Base-by-base conservation (phyloP, 371 early-diverging fungal genomes). In the Rhizopus delemar region DNA sequence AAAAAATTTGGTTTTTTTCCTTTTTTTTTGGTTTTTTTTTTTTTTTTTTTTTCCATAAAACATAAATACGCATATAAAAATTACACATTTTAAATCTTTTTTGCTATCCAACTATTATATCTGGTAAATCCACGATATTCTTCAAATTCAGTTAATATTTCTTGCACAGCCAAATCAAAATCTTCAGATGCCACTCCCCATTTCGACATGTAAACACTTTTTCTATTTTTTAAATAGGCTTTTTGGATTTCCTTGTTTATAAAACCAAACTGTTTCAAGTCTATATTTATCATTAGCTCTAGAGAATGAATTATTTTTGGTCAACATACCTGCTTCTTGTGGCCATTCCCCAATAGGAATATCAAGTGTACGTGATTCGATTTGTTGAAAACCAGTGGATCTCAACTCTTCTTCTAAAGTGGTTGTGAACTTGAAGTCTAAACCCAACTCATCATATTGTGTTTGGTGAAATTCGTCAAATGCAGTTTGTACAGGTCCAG, bases 321-420 rank as follows among this genome's bases (percentile, higher is more conserved):
- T 43, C 15, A 15, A 43, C 15, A 11, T 66, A 68, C 62, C 66
- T 57, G 73, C 39, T 50, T 80, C 80, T 46, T 67, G 55, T 3
- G 77, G 77, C 80, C 80, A 80, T 63, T 80, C 80, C 28, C 80
- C 80, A 43, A 76, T 64, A 8, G 80, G 80, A 51, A 80, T 64
- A 52, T 80, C 80, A 34, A 74, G 36, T 11, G 66, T 59, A 28
- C 69, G 59, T 28, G 69, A 65, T 15, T 73, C 66, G 6, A 67
- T 38, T 31, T 61, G 62, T 7, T 43, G 35, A 56, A 71, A 76
- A 2, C 75, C 75, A 34, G 53, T 53, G 3, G 55, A n/a, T 34
- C 65, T 57, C 3, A 76, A 63, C 22, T 51, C 45, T 34, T 63
- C 43, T 13, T 53, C 49, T 28, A 79, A 29, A 8, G 59, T 43